A percentile compares a stretch with the other conserved stretches of the same genome.
These are phyloP conservation scores for Penicillium glabrum DNA, from an alignment of 2,329 filamentous ascomycete genomes.

Conservation along the genomic window DNA sequence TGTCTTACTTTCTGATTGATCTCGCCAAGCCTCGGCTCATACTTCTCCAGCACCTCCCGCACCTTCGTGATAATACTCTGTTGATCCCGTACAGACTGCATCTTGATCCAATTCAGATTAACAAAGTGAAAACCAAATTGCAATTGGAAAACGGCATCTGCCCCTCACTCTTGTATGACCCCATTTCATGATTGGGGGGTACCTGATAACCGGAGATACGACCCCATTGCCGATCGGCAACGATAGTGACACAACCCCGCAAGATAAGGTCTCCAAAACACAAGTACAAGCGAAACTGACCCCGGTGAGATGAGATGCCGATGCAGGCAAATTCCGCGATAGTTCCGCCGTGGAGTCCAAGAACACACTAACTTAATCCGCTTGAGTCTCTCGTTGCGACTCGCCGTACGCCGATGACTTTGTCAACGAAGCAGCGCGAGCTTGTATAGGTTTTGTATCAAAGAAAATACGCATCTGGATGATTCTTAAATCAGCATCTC, in stretches of 20 bases:
- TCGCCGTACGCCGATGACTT: slow-evolving; percentile 8
- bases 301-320: not conserved
- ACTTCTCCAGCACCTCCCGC: slow-evolving; percentile 7
- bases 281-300: not conserved
- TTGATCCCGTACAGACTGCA: slow-evolving; percentile 2
- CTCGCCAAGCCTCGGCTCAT: slow-evolving; percentile 18
- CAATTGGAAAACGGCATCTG: not conserved
- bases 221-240: slow-evolving; percentile 12
- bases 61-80: slow-evolving; percentile 9
- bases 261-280: not conserved
- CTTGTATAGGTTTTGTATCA: slow-evolving; percentile 20
- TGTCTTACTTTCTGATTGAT: slow-evolving; percentile 22
- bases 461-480: slow-evolving; percentile 21
- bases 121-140: too few species aligned
- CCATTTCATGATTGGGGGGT: not conserved
- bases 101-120: not conserved
- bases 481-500: slow-evolving; percentile 10
- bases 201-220: not conserved
- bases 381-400: slow-evolving; percentile 2
- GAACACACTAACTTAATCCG: not conserved
- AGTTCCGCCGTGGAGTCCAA: not conserved
- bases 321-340: slow-evolving; percentile 10
- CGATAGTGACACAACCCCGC: not conserved
- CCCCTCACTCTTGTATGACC: not conserved
- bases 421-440: slow-evolving; percentile 13